Conservation (phyloP, 352 stramenopile genomes). For the Peronospora tabacina region DNA sequence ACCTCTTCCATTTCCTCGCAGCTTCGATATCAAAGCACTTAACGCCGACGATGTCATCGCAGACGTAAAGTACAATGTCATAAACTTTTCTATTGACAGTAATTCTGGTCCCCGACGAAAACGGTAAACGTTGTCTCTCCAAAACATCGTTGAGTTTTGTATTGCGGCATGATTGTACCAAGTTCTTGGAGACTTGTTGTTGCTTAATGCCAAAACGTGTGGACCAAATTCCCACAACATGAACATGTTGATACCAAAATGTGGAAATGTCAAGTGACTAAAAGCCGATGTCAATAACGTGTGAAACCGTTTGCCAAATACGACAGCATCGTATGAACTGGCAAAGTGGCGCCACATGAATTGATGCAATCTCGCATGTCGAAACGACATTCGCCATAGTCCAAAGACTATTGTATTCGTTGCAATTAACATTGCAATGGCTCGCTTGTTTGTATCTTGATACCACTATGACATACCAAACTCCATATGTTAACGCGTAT, state of each 20-base stretch:
- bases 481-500: background rate
- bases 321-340: slow-evolving; percentile 71
- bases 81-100: slow-evolving; percentile 55
- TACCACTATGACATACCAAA: slow-evolving; percentile 26
- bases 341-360: slow-evolving; percentile 84
- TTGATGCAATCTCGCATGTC: slow-evolving; percentile 35
- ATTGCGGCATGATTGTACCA: slow-evolving; percentile 39
- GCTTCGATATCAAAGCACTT: slow-evolving; percentile 56
- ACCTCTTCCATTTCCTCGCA: slow-evolving; percentile 53
- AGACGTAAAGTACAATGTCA: slow-evolving; percentile 64
- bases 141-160: slow-evolving; percentile 31
- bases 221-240: slow-evolving; percentile 84
- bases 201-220: slow-evolving; percentile 50
- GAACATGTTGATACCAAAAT: slow-evolving; percentile 85
- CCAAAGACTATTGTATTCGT: slow-evolving; percentile 64
- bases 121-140: slow-evolving; percentile 25
- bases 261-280: slow-evolving; percentile 74
- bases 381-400: slow-evolving; percentile 62
- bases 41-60: slow-evolving; percentile 59
- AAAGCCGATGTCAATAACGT: slow-evolving; percentile 75
- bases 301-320: slow-evolving; percentile 54
- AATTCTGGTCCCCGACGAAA: slow-evolving; percentile 28
- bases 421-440: slow-evolving; percentile 54
- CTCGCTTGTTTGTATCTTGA: slow-evolving; percentile 57
- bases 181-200: slow-evolving; percentile 23